A percentile compares a stretch with the other conserved stretches of the same genome.
phyloP scores from a whole-genome alignment of 441 rosid genomes.

The Corymbia citriodora region DNA sequence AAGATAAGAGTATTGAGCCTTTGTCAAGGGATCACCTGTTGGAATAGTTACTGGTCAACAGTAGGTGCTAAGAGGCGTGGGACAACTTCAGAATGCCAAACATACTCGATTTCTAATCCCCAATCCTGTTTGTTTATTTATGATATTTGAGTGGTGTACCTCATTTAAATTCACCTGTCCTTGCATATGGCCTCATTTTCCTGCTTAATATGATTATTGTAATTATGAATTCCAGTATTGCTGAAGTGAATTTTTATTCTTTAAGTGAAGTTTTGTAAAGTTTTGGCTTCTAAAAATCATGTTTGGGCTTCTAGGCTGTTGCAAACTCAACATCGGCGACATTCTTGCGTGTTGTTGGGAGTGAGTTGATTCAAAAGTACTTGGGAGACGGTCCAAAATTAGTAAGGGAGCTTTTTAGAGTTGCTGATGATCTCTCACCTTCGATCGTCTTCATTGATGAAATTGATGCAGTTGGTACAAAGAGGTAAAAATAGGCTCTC shows the following conservation, averaged over 20 bases:
- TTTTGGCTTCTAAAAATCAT: background rate
- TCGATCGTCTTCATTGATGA: conserved; percentile 98
- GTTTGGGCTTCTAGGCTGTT: conserved; percentile 53
- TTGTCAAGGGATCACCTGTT: background rate
- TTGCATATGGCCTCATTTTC: background rate
- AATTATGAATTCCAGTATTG: background rate
- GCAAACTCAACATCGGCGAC: conserved; percentile 96
- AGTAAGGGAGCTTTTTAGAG: conserved; percentile 92
- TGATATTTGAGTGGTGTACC: background rate
- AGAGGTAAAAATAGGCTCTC: conserved; percentile 37
- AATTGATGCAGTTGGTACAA: conserved; percentile 94
- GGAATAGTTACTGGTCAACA: background rate
- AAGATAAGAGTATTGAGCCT: background rate
- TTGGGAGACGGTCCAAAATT: conserved; percentile 94
- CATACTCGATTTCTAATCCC: background rate
- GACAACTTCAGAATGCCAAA: background rate
- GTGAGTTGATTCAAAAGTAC: conserved; percentile 92
- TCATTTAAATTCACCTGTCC: background rate
- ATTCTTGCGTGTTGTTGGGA: conserved; percentile 93
- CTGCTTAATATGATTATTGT: background rate
- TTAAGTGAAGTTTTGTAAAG: no score
- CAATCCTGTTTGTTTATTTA: background rate
- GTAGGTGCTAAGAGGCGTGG: background rate
- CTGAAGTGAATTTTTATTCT: background rate
- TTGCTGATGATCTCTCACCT: conserved; percentile 94